Conservation (phyloP, 1,284 basidiomycete genomes). For the Pseudozyma thailandica region DNA sequence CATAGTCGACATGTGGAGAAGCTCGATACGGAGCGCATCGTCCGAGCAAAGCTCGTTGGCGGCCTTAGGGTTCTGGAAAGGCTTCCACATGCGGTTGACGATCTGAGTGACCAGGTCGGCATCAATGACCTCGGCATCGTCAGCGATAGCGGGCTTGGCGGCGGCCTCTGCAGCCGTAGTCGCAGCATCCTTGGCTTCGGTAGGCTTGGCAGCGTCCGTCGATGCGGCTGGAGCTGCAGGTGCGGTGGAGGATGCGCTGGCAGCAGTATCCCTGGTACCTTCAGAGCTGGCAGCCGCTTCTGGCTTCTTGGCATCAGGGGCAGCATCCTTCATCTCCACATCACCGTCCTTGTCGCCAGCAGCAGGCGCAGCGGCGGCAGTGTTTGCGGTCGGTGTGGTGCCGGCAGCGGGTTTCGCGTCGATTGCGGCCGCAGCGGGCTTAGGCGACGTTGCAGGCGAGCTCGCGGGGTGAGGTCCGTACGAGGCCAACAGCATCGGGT, state of each 20-base stretch:
- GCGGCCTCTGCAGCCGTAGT: constrained; percentile 64
- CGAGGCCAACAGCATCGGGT: constrained; percentile 85
- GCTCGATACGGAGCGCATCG: constrained; percentile 87
- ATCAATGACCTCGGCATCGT: constrained; percentile 71
- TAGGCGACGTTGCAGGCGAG: constrained; percentile 29
- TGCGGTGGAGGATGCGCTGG: constrained; percentile 4
- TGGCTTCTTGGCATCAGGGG: constrained; percentile 21
- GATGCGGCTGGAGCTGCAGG: constrained; percentile 5
- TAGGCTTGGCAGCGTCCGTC: constrained; percentile 8
- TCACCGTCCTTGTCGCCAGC: constrained; percentile 70
- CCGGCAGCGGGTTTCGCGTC: constrained; percentile 10
- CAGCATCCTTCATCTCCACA: constrained; percentile 60
- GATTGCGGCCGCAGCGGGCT: constrained; percentile 3
- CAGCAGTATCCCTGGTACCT: constrained; percentile 1
- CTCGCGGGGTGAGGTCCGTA: constrained; percentile 68
- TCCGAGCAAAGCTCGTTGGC: constrained; percentile 72
- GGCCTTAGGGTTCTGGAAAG: constrained; percentile 73
- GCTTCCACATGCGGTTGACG: constrained; percentile 82
- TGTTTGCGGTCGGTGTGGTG: neutral
- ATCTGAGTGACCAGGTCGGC: constrained; percentile 77
- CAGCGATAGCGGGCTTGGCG: neutral
- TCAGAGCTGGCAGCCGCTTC: constrained; percentile 5
- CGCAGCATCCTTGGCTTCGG: constrained; percentile 60
- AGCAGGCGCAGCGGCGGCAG: neutral
- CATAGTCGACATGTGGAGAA: constrained; percentile 88